These are phyloP conservation scores for Euphorbia schlechtendalii DNA, from an alignment of 441 rosid genomes.

Conservation along the genomic window DNA sequence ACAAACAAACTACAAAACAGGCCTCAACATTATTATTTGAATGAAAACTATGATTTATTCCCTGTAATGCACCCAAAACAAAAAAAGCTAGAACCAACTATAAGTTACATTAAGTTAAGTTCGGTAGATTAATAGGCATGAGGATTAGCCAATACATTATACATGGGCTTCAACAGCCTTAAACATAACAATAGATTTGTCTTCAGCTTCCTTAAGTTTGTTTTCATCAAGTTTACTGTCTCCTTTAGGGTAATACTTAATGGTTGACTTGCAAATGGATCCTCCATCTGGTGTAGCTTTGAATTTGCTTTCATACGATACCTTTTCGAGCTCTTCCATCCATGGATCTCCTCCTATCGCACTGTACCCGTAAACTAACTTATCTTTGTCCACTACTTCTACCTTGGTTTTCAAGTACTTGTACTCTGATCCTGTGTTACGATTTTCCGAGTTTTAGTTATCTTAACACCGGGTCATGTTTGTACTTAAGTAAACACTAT, in stretches of 20 bases:
- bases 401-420: not conserved
- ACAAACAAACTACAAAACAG: too few species aligned
- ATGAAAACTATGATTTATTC: not conserved
- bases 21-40: not conserved
- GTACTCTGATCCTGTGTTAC: not conserved
- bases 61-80: not conserved
- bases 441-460: not conserved
- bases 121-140: not conserved
- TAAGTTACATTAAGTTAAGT: too few species aligned
- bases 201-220: not conserved
- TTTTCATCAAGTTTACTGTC: not conserved
- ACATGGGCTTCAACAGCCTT: slow-evolving; percentile 9
- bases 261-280: slow-evolving; percentile 25
- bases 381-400: not conserved
- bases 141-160: slow-evolving; percentile 14
- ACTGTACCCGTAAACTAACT: not conserved
- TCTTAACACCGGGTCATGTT: too few species aligned
- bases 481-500: not conserved
- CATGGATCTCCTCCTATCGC: slow-evolving; percentile 9
- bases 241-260: slow-evolving; percentile 13
- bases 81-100: too few species aligned
- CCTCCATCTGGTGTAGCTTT: slow-evolving; percentile 31
- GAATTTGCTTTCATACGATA: slow-evolving; percentile 24
- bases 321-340: slow-evolving; percentile 22
- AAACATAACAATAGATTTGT: not conserved